phyloP scores from a whole-genome alignment of 768 basidiomycete species.

The Fibroporia radiculosa region DNA sequence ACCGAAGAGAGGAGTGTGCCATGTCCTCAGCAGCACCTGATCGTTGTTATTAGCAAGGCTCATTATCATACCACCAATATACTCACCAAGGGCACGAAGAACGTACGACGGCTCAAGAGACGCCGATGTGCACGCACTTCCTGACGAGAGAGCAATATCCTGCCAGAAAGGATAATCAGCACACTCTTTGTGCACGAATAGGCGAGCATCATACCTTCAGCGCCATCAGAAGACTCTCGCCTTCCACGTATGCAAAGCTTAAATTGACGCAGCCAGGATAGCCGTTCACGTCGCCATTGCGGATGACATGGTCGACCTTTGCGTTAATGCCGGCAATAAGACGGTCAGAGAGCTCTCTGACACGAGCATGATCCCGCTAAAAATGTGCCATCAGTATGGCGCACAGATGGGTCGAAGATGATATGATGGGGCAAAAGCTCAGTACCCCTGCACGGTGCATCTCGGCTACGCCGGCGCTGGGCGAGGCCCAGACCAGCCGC shows the following conservation, averaged over 20 bases:
- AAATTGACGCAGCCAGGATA: conserved; percentile 96
- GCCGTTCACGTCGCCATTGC: conserved; percentile 88
- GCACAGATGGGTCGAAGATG: background rate
- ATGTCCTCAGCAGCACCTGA: conserved; percentile 94
- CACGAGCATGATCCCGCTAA: conserved; percentile 73
- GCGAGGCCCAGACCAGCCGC: conserved; percentile 34
- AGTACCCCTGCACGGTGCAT: conserved; percentile 90
- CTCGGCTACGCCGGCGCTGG: conserved; percentile 48
- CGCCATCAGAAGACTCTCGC: conserved; percentile 96
- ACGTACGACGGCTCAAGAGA: conserved; percentile 98
- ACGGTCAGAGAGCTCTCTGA: conserved; percentile 70
- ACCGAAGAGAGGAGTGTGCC: conserved; percentile 96
- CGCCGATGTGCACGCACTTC: conserved; percentile 97
- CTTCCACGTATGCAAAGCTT: conserved; percentile 94
- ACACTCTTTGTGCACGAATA: background rate
- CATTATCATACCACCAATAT: background rate
- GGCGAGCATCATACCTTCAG: conserved; percentile 59
- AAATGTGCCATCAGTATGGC: conserved; percentile 22
- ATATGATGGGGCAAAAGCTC: conserved; percentile 29
- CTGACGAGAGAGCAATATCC: conserved; percentile 97
- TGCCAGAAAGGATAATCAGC: conserved; percentile 22
- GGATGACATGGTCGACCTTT: conserved; percentile 82
- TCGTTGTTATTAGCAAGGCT: conserved; percentile 4
- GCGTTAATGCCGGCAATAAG: conserved; percentile 76
- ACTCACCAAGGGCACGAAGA: conserved; percentile 80